phyloP scores from a whole-genome alignment of 345 rosid genomes.

The Murraya paniculata region DNA sequence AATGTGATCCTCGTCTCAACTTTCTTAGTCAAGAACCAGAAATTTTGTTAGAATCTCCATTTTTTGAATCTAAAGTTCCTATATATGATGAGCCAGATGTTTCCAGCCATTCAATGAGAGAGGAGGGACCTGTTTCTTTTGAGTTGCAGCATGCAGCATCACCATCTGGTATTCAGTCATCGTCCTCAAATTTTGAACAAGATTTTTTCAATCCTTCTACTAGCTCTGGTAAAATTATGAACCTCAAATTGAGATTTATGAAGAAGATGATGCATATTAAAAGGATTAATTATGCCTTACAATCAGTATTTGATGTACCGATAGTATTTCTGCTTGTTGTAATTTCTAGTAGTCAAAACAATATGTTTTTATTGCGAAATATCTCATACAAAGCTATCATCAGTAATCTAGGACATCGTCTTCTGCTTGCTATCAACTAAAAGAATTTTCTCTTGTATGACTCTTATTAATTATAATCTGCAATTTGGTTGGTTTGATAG shows the following conservation, averaged over 20 bases:
- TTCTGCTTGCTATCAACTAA: not conserved
- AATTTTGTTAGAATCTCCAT: constrained; percentile 48
- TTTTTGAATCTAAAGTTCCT: constrained; percentile 43
- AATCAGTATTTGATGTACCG: not conserved
- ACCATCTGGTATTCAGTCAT: constrained; percentile 41
- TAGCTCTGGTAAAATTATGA: constrained; percentile 48
- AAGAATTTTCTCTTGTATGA: not conserved
- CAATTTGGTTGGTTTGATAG: not conserved
- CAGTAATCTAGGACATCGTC: not conserved
- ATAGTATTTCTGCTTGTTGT: not conserved
- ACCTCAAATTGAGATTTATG: not conserved
- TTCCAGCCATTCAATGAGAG: constrained; percentile 20
- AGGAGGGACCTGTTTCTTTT: constrained; percentile 29
- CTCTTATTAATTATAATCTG: not conserved
- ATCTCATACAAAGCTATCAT: not conserved
- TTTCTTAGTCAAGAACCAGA: constrained; percentile 58
- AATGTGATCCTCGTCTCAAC: constrained; percentile 66
- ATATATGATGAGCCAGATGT: constrained; percentile 38
- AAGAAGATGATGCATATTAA: not conserved
- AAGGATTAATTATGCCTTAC: not conserved
- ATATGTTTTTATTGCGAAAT: not conserved
- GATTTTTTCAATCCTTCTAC: constrained; percentile 41
- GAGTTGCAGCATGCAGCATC: constrained; percentile 22
- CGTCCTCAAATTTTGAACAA: constrained; percentile 35
- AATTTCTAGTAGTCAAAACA: not conserved